phyloP scores from a whole-genome alignment of 2,329 filamentous ascomycete genomes.

The Aspergillus calidoustus region DNA sequence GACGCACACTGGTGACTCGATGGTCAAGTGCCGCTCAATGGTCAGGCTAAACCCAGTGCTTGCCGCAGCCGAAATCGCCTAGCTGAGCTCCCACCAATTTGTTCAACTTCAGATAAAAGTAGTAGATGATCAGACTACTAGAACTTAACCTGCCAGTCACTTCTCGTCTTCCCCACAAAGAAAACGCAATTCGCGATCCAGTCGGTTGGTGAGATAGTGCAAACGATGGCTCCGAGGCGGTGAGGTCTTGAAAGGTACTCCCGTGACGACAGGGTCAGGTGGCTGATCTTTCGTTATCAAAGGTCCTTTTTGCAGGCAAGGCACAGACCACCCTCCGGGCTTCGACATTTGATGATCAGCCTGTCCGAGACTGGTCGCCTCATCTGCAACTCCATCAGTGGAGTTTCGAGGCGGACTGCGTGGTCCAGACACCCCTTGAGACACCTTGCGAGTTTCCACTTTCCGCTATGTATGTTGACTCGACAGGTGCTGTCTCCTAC shows the following conservation, averaged over 20 bases:
- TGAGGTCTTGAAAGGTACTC: slow-evolving; percentile 1
- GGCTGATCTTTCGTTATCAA: background rate
- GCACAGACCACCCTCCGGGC: slow-evolving; percentile 22
- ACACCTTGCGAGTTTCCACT: background rate
- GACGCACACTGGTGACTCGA: slow-evolving; percentile 52
- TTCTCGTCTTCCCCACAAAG: background rate
- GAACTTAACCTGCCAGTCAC: background rate
- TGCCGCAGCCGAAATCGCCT: slow-evolving; percentile 6
- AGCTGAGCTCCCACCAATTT: background rate
- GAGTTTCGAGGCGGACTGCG: slow-evolving; percentile 9
- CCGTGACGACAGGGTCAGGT: slow-evolving; percentile 10
- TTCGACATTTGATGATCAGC: slow-evolving; percentile 8
- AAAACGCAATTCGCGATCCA: slow-evolving; percentile 7
- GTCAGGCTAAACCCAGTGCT: slow-evolving; percentile 18
- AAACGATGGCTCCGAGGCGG: slow-evolving; percentile 3
- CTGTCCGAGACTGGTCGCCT: slow-evolving; percentile 28
- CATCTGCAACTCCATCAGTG: slow-evolving; percentile 22
- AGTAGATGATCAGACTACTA: background rate
- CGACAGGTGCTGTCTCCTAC: background rate
- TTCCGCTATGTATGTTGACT: background rate
- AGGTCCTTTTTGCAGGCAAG: background rate
- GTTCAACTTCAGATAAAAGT: background rate
- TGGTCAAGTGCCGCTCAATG: slow-evolving; percentile 29
- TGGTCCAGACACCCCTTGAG: background rate
- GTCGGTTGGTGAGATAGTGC: slow-evolving; percentile 1